phyloP scores from a whole-genome alignment of 305 asterid species.

The Fraxinus velutina region DNA sequence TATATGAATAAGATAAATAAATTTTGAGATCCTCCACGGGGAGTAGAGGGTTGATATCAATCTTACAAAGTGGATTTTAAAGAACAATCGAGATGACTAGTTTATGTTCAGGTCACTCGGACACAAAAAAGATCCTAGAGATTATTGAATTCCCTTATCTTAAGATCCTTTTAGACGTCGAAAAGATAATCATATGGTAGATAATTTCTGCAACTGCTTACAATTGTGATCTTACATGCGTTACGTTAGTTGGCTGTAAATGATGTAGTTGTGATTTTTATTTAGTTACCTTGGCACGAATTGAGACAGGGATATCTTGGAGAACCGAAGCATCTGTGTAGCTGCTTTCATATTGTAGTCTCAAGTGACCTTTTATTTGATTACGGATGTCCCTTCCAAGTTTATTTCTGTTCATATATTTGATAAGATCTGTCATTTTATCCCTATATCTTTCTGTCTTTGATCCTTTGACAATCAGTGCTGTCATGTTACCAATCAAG shows the following conservation, averaged over 20 bases:
- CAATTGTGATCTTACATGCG: background rate
- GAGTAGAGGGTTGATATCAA: background rate
- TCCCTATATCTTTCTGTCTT: constrained; percentile 86
- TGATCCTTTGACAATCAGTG: constrained; percentile 86
- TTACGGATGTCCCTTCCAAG: constrained; percentile 63
- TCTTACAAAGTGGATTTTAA: background rate
- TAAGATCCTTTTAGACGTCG: background rate
- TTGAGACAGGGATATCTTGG: constrained; percentile 80
- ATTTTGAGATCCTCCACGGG: background rate
- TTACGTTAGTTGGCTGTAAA: background rate
- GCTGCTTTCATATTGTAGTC: constrained; percentile 84
- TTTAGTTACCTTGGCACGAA: constrained; percentile 70
- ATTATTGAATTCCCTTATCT: background rate
- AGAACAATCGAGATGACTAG: background rate
- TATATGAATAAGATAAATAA: background rate
- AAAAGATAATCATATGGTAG: background rate
- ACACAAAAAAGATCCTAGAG: background rate
- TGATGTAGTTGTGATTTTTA: background rate
- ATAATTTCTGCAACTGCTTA: background rate
- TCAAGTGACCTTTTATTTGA: constrained; percentile 81
- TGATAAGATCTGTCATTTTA: constrained; percentile 71
- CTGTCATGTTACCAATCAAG: constrained; percentile 95
- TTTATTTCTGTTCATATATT: constrained; percentile 71
- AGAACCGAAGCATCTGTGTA: constrained; percentile 72
- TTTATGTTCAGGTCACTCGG: background rate